Conservation (phyloP, 2,329 filamentous ascomycete species). For the Pseudocercospora fuligena region DNA sequence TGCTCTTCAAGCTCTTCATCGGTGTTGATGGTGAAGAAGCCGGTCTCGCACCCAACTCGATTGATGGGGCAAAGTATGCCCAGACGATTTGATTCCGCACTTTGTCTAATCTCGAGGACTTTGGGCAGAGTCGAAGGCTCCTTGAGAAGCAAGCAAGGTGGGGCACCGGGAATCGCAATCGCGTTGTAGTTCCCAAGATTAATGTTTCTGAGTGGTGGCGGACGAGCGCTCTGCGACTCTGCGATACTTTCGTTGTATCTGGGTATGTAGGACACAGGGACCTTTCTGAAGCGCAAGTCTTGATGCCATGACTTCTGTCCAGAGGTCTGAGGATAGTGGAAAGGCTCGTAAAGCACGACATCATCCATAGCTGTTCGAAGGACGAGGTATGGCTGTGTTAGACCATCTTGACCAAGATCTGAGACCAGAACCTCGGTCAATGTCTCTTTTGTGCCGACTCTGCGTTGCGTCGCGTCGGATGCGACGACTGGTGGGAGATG, state of each 20-base stretch:
- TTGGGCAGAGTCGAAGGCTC: constrained; percentile 77
- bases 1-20: constrained; percentile 74
- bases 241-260: constrained; percentile 57
- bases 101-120: constrained; percentile 49
- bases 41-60: constrained; percentile 75
- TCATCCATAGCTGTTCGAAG: constrained; percentile 80
- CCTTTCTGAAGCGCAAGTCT: constrained; percentile 76
- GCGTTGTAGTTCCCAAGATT: constrained; percentile 77
- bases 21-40: constrained; percentile 67
- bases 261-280: constrained; percentile 70
- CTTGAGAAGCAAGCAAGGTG: constrained; percentile 81
- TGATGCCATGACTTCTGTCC: constrained; percentile 49
- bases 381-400: constrained; percentile 77
- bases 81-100: constrained; percentile 10
- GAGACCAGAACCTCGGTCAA: constrained; percentile 81
- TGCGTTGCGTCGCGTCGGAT: constrained; percentile 69
- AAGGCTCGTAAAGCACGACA: constrained; percentile 84
- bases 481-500: constrained; percentile 79
- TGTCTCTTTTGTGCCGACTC: constrained; percentile 72
- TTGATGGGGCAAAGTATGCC: constrained; percentile 72
- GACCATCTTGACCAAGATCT: constrained; percentile 77
- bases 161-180: constrained; percentile 80
- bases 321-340: constrained; percentile 52
- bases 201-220: constrained; percentile 61
- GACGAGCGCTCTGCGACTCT: constrained; percentile 51